Conservation (phyloP, 2,329 filamentous ascomycete genomes). For the Fusarium sterilihyphosum region DNA sequence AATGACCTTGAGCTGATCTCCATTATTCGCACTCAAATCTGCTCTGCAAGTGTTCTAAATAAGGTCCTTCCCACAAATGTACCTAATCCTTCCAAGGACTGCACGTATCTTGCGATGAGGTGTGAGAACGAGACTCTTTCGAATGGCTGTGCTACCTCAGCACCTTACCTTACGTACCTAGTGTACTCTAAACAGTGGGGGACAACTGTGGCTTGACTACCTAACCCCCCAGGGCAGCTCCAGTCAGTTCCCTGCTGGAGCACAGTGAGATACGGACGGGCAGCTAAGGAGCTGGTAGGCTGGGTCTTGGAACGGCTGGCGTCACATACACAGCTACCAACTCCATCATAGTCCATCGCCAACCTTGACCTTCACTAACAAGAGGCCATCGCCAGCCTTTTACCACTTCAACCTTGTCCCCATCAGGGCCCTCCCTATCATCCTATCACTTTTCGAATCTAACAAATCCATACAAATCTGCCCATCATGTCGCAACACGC, state of each 20-base stretch:
- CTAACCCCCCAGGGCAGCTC: slow-evolving; percentile 18
- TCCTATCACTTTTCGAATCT: slow-evolving; percentile 14
- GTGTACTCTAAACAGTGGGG: slow-evolving; percentile 12
- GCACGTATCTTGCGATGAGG: not conserved
- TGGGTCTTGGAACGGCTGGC: slow-evolving; percentile 31
- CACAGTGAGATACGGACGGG: slow-evolving; percentile 17
- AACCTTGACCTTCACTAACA: slow-evolving; percentile 28
- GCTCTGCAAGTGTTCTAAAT: not conserved
- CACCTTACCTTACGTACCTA: not conserved
- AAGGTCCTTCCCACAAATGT: not conserved
- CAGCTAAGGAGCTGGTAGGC: slow-evolving; percentile 17
- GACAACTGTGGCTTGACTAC: slow-evolving; percentile 33
- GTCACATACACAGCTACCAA: slow-evolving; percentile 44
- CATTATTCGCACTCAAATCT: not conserved
- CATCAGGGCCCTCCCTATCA: not conserved
- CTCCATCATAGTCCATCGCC: slow-evolving; percentile 33
- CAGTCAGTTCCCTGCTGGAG: slow-evolving; percentile 18
- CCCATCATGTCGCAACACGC: slow-evolving; percentile 92
- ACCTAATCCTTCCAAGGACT: not conserved
- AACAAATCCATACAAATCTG: slow-evolving; percentile 24
- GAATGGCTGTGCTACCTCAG: slow-evolving; percentile 23
- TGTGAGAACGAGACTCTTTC: not conserved
- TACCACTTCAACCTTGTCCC: slow-evolving; percentile 15
- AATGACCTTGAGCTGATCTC: not conserved
- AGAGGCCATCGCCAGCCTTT: slow-evolving; percentile 37